phyloP scores from a whole-genome alignment of 2,329 filamentous ascomycete species.

The Chaetomium globosum region DNA sequence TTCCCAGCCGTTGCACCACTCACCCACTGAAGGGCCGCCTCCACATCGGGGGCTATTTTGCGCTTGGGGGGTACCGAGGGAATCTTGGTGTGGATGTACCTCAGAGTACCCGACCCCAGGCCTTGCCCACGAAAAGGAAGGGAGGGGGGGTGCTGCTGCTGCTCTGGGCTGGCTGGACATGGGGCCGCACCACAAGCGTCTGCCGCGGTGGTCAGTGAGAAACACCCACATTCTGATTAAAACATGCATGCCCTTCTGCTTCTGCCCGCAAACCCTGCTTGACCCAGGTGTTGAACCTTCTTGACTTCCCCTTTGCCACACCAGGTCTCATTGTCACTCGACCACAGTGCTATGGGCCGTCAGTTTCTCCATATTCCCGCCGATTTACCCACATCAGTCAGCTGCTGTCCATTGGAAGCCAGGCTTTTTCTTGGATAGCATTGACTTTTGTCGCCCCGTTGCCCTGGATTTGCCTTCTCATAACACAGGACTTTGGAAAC shows the following conservation, averaged over 20 bases:
- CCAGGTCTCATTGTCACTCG: constrained; percentile 37
- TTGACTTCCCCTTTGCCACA: constrained; percentile 39
- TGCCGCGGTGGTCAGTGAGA: constrained; percentile 24
- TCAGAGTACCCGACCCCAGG: constrained; percentile 30
- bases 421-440: constrained; percentile 40
- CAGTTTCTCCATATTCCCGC: constrained; percentile 48
- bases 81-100: constrained; percentile 26
- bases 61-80: constrained; percentile 21
- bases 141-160: constrained; percentile 21
- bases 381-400: constrained; percentile 49
- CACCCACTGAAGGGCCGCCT: constrained; percentile 33
- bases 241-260: constrained; percentile 31
- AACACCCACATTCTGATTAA: constrained; percentile 33
- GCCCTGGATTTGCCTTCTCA: constrained; percentile 16
- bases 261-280: constrained; percentile 23
- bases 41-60: constrained; percentile 29
- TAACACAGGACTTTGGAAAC: neutral
- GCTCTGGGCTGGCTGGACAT: constrained; percentile 21
- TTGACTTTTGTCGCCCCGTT: constrained; percentile 19
- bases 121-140: constrained; percentile 22
- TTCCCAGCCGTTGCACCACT: constrained; percentile 34
- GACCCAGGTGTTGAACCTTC: constrained; percentile 22
- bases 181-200: constrained; percentile 22
- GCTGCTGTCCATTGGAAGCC: constrained; percentile 36
- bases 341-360: constrained; percentile 42